Evolutionary conservation across 2,329 filamentous ascomycete species (phyloP).

Genomic region (Botrytis byssoidea): DNA sequence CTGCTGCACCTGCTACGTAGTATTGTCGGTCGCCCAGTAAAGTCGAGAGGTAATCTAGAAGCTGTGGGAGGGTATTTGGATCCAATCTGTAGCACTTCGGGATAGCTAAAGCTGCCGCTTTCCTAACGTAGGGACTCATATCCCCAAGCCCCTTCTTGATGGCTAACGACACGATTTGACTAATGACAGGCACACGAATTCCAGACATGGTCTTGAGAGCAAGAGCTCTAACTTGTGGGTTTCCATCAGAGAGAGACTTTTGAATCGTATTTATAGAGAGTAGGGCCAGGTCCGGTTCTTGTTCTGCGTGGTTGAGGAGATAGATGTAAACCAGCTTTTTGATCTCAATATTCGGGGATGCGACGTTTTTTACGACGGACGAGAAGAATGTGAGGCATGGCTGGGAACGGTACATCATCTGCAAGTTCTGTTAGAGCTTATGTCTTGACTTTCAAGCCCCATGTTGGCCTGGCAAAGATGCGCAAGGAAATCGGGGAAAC

Average conservation of each 20-base stretch:
- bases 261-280: conserved; percentile 99
- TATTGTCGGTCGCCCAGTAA: conserved; percentile 90
- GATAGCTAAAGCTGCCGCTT: conserved; percentile 88
- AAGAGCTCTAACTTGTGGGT: conserved; percentile 85
- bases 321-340: conserved; percentile 99
- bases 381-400: conserved; percentile 92
- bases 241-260: conserved; percentile 90
- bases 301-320: conserved; percentile 92
- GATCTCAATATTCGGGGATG: conserved; percentile 88
- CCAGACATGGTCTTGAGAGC: conserved; percentile 96
- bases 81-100: conserved; percentile 95
- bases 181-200: conserved; percentile 95
- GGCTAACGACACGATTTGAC: conserved; percentile 91
- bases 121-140: conserved; percentile 92
- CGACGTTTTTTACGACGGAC: conserved; percentile 97
- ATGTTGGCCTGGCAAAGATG: background rate
- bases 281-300: conserved; percentile 90
- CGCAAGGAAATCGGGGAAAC: conserved; percentile 31
- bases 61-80: conserved; percentile 77
- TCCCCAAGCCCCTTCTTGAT: conserved; percentile 93
- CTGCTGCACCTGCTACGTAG: conserved; percentile 92
- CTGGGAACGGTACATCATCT: conserved; percentile 95
- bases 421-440: conserved; percentile 18
- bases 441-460: background rate
- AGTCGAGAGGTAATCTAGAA: conserved; percentile 76